phyloP scores from a whole-genome alignment of 345 rosid species.

The Carallia brachiata region DNA sequence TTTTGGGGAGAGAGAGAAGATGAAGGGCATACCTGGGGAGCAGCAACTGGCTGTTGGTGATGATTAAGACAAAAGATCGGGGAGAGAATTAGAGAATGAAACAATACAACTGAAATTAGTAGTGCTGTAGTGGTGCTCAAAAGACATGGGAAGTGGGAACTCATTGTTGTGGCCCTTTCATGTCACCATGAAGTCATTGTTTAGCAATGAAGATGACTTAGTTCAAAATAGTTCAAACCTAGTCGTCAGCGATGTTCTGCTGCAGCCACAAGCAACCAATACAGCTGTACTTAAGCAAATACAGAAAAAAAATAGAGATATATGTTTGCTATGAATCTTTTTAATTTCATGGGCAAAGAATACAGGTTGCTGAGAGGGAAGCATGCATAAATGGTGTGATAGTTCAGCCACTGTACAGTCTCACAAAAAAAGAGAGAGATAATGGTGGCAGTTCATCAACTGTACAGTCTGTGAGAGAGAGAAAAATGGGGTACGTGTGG shows the following conservation, averaged over 20 bases:
- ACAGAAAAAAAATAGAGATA: background rate
- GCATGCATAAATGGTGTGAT: slow-evolving; percentile 20
- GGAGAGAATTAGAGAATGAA: slow-evolving; percentile 17
- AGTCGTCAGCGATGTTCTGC: background rate
- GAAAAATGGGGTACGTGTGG: background rate
- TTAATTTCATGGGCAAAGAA: too few species aligned
- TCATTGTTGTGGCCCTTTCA: too few species aligned
- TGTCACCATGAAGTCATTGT: slow-evolving; percentile 13
- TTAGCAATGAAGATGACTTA: background rate
- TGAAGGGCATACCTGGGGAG: slow-evolving; percentile 21
- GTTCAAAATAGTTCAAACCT: background rate
- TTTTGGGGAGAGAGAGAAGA: too few species aligned
- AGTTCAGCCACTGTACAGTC: too few species aligned
- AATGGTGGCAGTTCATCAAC: slow-evolving; percentile 12
- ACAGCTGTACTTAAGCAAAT: background rate
- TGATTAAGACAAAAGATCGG: slow-evolving; percentile 28
- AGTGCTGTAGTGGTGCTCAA: too few species aligned
- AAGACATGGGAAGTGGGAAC: too few species aligned
- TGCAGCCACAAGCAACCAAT: too few species aligned
- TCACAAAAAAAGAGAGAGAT: too few species aligned
- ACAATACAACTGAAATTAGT: slow-evolving; percentile 2
- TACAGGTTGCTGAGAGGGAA: background rate
- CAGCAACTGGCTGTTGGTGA: slow-evolving; percentile 10
- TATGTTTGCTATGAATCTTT: too few species aligned
- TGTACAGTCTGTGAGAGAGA: slow-evolving; percentile 1